Evolutionary conservation across 225 moss, liverwort and hornwort species (phyloP).

Genomic region (Marchantia polymorpha): DNA sequence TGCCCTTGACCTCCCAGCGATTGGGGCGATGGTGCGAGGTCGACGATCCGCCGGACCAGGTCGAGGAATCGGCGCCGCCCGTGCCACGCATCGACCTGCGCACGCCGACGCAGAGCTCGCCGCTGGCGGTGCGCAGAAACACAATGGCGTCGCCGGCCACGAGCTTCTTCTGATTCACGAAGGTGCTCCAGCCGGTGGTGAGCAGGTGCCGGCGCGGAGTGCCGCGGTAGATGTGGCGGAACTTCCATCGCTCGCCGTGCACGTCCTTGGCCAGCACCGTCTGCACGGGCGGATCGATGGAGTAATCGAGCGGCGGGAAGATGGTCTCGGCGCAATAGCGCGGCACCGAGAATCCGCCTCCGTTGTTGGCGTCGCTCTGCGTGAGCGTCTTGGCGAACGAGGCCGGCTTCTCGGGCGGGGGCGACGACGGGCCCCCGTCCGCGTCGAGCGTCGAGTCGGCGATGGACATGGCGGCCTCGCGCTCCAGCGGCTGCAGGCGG

Average conservation of each 20-base stretch:
- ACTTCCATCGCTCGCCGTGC: constrained; percentile 95
- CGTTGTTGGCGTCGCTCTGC: constrained; percentile 97
- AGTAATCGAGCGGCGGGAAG: constrained; percentile 91
- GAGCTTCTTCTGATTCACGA: constrained; percentile 98
- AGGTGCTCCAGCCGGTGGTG: constrained; percentile 97
- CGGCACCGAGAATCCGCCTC: constrained; percentile 95
- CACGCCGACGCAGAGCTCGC: constrained; percentile 97
- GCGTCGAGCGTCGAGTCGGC: constrained; percentile 44
- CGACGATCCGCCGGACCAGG: constrained; percentile 78
- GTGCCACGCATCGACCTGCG: constrained; percentile 92
- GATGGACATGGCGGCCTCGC: constrained; percentile 23
- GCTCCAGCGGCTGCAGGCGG: constrained; percentile 75
- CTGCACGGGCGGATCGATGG: constrained; percentile 94
- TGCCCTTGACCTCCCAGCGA: constrained; percentile 93
- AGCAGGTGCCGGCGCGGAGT: constrained; percentile 91
- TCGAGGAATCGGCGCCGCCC: constrained; percentile 80
- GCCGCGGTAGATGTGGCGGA: constrained; percentile 97
- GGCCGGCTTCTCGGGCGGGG: constrained; percentile 82
- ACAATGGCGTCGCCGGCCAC: constrained; percentile 99
- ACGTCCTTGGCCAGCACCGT: constrained; percentile 95
- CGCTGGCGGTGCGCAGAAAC: constrained; percentile 80
- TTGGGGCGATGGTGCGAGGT: constrained; percentile 68
- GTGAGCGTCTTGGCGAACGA: constrained; percentile 98
- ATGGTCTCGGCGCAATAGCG: constrained; percentile 98
- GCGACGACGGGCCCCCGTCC: constrained; percentile 56